A percentile compares a stretch with the other conserved stretches of the same genome.
phyloP scores from a whole-genome alignment of 192 early-diverging fungal species.

The Glomus cerebriforme region DNA sequence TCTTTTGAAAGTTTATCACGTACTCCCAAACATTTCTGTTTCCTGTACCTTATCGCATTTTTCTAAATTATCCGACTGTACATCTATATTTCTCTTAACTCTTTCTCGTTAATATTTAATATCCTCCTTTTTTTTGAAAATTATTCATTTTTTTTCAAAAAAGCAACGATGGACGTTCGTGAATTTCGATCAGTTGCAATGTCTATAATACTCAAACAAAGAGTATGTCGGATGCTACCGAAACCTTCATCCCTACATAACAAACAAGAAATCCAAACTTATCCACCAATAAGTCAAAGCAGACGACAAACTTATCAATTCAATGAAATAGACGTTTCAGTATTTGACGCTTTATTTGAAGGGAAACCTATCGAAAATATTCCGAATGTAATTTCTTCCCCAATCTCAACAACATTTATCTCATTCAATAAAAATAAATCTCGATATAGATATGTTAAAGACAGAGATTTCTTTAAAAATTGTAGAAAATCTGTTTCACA shows the following conservation, averaged over 20 bases:
- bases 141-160: too few species aligned
- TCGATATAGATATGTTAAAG: neutral
- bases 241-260: neutral
- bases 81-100: too few species aligned
- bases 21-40: too few species aligned
- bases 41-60: too few species aligned
- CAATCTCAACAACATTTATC: neutral
- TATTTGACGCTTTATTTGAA: neutral
- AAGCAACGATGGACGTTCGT: neutral
- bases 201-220: neutral
- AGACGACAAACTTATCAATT: neutral
- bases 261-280: neutral
- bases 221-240: neutral
- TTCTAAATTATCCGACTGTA: too few species aligned
- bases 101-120: too few species aligned
- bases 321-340: neutral
- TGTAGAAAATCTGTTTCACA: neutral
- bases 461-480: neutral
- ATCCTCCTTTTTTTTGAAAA: too few species aligned
- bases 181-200: neutral
- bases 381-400: neutral
- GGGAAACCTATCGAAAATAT: neutral
- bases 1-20: too few species aligned
- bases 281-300: neutral
- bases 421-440: neutral